Conservation (phyloP, 495 filamentous ascomycete genomes). For the Pseudotulostoma volvatum region DNA sequence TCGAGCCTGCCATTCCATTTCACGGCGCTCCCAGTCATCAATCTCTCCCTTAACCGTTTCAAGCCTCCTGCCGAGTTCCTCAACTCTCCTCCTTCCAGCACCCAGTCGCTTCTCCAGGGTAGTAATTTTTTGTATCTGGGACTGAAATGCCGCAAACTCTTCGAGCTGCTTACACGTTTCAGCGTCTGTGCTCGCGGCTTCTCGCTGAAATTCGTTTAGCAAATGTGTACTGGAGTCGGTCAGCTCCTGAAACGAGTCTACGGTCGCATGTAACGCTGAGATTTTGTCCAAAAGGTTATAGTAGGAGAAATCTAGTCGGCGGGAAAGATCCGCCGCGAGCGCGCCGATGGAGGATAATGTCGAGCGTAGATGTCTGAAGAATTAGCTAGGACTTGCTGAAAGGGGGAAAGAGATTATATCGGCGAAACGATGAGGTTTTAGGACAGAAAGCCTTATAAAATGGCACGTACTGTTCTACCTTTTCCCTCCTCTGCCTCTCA, state of each 20-base stretch:
- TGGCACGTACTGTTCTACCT: constrained; percentile 29
- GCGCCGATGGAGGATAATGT: constrained; percentile 24
- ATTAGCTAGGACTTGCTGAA: too few relatives aligned
- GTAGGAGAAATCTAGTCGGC: constrained; percentile 72
- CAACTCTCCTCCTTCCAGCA: constrained; percentile 43
- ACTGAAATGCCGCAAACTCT: constrained; percentile 48
- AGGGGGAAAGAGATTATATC: too few relatives aligned
- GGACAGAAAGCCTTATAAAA: neutral
- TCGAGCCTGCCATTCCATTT: constrained; percentile 55
- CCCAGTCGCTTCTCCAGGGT: constrained; percentile 49
- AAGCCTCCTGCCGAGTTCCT: constrained; percentile 47
- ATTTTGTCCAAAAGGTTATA: constrained; percentile 70
- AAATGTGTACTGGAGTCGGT: constrained; percentile 43
- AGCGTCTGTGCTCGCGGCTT: constrained; percentile 39
- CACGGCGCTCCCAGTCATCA: constrained; percentile 53
- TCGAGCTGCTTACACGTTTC: constrained; percentile 52
- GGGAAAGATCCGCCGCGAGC: constrained; percentile 40
- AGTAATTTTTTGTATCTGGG: constrained; percentile 51
- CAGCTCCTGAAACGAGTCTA: constrained; percentile 53
- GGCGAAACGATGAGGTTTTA: too few relatives aligned
- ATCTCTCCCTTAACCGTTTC: constrained; percentile 46
- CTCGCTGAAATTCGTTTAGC: constrained; percentile 42
- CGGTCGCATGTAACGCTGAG: constrained; percentile 47
- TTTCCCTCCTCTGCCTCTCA: constrained; percentile 24
- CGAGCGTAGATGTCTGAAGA: constrained; percentile 19